phyloP scores from a whole-genome alignment of 805 yeast species.

The Yamadazyma insecticola region DNA sequence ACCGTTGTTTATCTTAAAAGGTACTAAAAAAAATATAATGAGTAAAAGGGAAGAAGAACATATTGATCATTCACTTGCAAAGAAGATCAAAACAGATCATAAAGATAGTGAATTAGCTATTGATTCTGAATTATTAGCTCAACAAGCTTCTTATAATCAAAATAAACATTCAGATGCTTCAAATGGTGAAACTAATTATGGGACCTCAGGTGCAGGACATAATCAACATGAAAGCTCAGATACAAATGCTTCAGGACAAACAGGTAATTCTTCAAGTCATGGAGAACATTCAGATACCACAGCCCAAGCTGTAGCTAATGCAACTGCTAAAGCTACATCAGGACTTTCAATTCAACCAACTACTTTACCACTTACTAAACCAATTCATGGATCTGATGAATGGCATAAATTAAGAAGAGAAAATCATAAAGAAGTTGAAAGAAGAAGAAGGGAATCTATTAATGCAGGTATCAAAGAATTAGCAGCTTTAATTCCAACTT shows the following conservation, averaged over 20 bases:
- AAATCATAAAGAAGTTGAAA: slow-evolving; percentile 93
- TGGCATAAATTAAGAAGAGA: slow-evolving; percentile 81
- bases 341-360: slow-evolving; percentile 29
- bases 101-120: slow-evolving; percentile 25
- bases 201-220: neutral
- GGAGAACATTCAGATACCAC: slow-evolving; percentile 14
- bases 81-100: slow-evolving; percentile 14
- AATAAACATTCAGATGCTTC: slow-evolving; percentile 8
- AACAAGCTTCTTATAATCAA: too few relatives aligned
- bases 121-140: slow-evolving; percentile 40
- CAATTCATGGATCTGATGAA: slow-evolving; percentile 72
- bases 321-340: slow-evolving; percentile 6
- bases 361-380: slow-evolving; percentile 38
- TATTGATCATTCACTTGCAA: slow-evolving; percentile 7
- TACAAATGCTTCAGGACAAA: slow-evolving; percentile 3
- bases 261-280: slow-evolving; percentile 10
- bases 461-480: slow-evolving; percentile 82
- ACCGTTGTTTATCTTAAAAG: neutral
- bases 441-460: slow-evolving; percentile 85
- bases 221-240: slow-evolving; percentile 1
- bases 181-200: neutral
- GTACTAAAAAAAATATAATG: slow-evolving; percentile 8
- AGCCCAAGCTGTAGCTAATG: slow-evolving; percentile 4
- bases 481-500: slow-evolving; percentile 72
- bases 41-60: slow-evolving; percentile 18